A percentile compares a stretch with the other conserved stretches of the same genome.
phyloP scores from a whole-genome alignment of 129 eudicot species.

The Pulicaria dysenterica region DNA sequence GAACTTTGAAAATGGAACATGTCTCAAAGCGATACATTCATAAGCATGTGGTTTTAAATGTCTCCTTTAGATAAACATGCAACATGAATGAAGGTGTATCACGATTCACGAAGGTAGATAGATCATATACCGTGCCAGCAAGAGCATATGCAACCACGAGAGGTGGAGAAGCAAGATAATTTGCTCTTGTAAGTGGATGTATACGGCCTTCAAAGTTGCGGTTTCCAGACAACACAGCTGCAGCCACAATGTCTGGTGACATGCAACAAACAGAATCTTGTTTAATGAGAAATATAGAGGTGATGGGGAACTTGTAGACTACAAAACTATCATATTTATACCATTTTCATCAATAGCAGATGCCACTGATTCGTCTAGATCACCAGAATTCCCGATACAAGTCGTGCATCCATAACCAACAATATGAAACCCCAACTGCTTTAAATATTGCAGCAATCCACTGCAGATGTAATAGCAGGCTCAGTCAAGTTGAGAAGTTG shows the following conservation, averaged over 20 bases:
- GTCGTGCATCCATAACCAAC: slow-evolving; percentile 41
- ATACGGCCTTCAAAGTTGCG: slow-evolving; percentile 34
- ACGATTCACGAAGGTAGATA: background rate
- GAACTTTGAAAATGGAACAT: background rate
- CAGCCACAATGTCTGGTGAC: slow-evolving; percentile 27
- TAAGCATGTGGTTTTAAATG: background rate
- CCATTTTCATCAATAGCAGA: slow-evolving; percentile 36
- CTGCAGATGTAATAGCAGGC: slow-evolving; percentile 7
- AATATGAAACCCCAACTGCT: slow-evolving; percentile 31
- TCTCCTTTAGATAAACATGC: background rate
- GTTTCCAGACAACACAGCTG: slow-evolving; percentile 36
- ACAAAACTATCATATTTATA: background rate
- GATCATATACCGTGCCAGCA: slow-evolving; percentile 32
- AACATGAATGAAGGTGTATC: background rate
- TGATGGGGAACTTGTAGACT: background rate
- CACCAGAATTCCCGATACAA: slow-evolving; percentile 38
- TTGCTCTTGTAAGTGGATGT: slow-evolving; percentile 39
- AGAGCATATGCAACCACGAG: slow-evolving; percentile 40
- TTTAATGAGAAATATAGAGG: background rate
- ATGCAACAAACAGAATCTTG: slow-evolving; percentile 9
- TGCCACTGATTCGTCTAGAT: slow-evolving; percentile 34
- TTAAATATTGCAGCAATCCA: slow-evolving; percentile 24
- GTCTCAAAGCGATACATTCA: background rate
- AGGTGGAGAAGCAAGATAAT: slow-evolving; percentile 36
- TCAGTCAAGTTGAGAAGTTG: background rate